Evolutionary conservation across 2,329 filamentous ascomycete species (phyloP), one percentile per base, ranked within the genome.

Genomic region (Curvularia hawaiiensis): DNA sequence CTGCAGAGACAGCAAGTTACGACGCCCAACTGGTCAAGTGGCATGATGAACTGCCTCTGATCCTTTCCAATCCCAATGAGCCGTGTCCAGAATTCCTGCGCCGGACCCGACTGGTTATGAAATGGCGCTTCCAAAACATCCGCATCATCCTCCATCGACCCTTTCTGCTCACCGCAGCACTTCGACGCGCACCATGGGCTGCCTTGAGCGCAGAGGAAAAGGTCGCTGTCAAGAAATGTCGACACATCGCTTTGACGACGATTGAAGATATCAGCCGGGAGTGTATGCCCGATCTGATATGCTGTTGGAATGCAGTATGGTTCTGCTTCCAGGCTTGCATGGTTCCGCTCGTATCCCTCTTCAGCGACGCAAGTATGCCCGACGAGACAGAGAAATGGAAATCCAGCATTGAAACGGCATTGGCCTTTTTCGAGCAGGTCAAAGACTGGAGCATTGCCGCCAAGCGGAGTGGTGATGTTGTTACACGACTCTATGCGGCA

Each of bases 261-360:
- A 90, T 93, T 61, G 84, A 88, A 56, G 89, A 92, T 58, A 91
- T 93, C 60, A 83, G 86, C 11, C 79, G 82, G 22, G 88, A 90
- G 61, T 91, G 89, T 78, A 84, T 85, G 45, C 84, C 86, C 45
- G 90, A 91, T 70, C 86, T 92, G 69, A 90, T 93, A 78, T 86
- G 86, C 0, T 90, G 90, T 9, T 93, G 90, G 90, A 91, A 91
- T 71, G 90, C 88, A 0, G 89, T 90, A 2, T 92, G 90, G 89
- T 89, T 92, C 75, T 83, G 91, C 58, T 93, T 91, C 77, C 90
- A 93, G 73, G 89, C 90, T 0, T 86, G 86, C 61, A 90, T 93
- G 87, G 87, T 93, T 9, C 90, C 90, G 0, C 82, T 94, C 1
- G 84, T 94, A 11, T 89, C 85, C 22, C 80, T 93, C 12, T 91